Conservation (phyloP, 2,329 filamentous ascomycete species). For the Fusarium miscanthi region DNA sequence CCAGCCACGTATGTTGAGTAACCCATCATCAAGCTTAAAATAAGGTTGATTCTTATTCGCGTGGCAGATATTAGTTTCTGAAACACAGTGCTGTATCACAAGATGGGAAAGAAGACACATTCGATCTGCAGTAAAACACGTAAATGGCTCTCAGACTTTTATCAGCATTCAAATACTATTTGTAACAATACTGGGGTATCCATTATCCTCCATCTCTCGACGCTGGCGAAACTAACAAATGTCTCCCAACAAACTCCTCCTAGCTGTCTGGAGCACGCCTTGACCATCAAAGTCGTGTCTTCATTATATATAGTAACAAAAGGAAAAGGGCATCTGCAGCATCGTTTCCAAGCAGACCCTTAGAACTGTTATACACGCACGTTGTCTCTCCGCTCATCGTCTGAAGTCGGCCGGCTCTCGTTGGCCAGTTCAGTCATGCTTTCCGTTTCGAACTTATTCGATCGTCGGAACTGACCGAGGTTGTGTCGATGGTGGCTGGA, state of each 20-base stretch:
- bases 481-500: constrained; percentile 35
- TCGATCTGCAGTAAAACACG: not conserved
- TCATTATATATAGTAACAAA: constrained; percentile 27
- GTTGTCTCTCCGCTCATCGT: constrained; percentile 45
- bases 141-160: not conserved
- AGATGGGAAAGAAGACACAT: not conserved
- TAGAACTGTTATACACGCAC: constrained; percentile 7
- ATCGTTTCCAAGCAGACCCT: not conserved
- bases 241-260: not conserved
- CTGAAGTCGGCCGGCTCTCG: constrained; percentile 50
- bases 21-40: not conserved
- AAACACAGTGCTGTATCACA: not conserved
- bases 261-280: constrained; percentile 7
- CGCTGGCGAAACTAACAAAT: constrained; percentile 5
- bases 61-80: not conserved
- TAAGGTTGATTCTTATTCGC: not conserved
- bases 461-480: constrained; percentile 49
- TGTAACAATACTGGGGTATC: constrained; percentile 32
- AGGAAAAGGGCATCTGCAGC: constrained; percentile 10
- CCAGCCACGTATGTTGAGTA: not conserved
- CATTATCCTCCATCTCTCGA: constrained; percentile 9
- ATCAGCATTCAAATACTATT: constrained; percentile 10
- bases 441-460: constrained; percentile 58
- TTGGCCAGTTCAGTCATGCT: constrained; percentile 63
- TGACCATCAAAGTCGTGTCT: constrained; percentile 19